phyloP scores from a whole-genome alignment of 2,329 filamentous ascomycete species.

The Bipolaris oryzae region DNA sequence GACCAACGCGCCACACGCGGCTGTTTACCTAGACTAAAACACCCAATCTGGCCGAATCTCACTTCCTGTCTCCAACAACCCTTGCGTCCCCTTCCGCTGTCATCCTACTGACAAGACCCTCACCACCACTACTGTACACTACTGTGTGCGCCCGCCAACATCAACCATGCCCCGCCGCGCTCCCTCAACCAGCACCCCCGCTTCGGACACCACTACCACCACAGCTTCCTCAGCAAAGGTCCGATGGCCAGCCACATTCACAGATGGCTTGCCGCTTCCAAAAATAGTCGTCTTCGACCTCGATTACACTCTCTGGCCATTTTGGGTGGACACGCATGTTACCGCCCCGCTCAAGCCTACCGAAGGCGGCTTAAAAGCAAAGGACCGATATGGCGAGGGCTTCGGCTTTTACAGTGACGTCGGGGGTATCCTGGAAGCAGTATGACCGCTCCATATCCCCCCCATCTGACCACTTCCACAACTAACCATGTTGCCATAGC shows the following conservation, averaged over 20 bases:
- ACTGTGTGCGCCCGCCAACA: background rate
- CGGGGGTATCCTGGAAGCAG: slow-evolving; percentile 48
- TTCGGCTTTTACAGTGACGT: slow-evolving; percentile 58
- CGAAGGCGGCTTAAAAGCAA: slow-evolving; percentile 54
- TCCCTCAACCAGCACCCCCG: background rate
- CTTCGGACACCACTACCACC: slow-evolving; percentile 32
- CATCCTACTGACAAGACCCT: background rate
- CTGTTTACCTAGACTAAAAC: background rate
- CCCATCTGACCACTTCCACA: background rate
- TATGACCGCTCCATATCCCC: slow-evolving; percentile 17
- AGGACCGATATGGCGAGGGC: slow-evolving; percentile 56
- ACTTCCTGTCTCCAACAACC: background rate
- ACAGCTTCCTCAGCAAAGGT: slow-evolving; percentile 46
- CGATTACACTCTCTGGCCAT: slow-evolving; percentile 98
- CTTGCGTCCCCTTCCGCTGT: background rate
- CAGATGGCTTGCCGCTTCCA: slow-evolving; percentile 73
- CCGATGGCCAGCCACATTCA: slow-evolving; percentile 61
- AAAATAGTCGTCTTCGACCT: slow-evolving; percentile 90
- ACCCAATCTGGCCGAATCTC: background rate
- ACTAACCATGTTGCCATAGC: slow-evolving; percentile 28
- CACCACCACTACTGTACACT: too few relatives aligned
- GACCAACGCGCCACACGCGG: slow-evolving; percentile 8
- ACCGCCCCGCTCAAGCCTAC: slow-evolving; percentile 69
- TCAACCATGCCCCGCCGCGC: slow-evolving; percentile 40
- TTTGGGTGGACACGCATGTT: slow-evolving; percentile 96